These are phyloP conservation scores for Fusarium metavorans DNA, from an alignment of 2,329 filamentous ascomycete genomes.

Conservation along the genomic window DNA sequence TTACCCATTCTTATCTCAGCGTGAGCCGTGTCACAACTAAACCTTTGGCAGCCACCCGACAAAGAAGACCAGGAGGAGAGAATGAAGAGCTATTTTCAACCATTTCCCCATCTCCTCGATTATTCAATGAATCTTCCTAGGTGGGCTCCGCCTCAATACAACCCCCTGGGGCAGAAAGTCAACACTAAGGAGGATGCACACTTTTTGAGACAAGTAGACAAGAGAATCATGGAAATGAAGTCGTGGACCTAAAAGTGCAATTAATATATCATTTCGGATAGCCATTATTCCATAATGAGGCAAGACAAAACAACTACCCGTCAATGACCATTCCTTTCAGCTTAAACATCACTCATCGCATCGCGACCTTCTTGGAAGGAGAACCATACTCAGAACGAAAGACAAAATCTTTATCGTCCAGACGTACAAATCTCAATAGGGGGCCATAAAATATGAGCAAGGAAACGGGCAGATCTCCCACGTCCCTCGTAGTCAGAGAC, in stretches of 20 bases:
- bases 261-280: background rate
- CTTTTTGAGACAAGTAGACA: background rate
- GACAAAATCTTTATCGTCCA: background rate
- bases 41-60: background rate
- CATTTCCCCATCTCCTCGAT: background rate
- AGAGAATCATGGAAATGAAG: background rate
- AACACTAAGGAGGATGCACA: background rate
- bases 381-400: background rate
- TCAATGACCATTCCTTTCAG: accelerated
- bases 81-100: background rate
- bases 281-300: background rate
- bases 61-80: background rate
- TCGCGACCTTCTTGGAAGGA: background rate
- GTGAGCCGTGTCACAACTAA: background rate
- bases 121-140: background rate
- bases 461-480: background rate
- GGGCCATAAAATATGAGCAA: background rate
- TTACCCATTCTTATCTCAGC: background rate
- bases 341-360: too few species aligned
- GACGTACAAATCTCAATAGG: accelerated
- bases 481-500: too few species aligned
- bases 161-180: too few species aligned
- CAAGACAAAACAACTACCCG: background rate
- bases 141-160: too few species aligned
- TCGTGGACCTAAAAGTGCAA: background rate